These are phyloP conservation scores for Candida succiphila DNA, from an alignment of 805 yeast genomes.

Conservation along the genomic window DNA sequence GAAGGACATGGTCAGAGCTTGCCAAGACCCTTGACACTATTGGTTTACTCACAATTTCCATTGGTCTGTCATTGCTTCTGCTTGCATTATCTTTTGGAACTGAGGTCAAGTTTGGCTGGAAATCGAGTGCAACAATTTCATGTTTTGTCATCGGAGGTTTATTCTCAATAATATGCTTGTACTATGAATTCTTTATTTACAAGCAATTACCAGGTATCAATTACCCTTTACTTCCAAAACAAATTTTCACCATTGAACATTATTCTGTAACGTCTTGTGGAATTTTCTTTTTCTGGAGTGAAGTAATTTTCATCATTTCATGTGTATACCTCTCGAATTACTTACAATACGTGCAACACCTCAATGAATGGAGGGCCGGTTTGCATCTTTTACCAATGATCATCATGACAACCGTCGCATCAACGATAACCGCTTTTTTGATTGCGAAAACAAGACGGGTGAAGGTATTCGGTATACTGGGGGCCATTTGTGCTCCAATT, in stretches of 20 bases:
- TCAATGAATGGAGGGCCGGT: conserved; percentile 37
- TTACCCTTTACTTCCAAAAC: conserved; percentile 36
- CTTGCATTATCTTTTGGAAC: conserved; percentile 42
- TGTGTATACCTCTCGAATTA: conserved; percentile 31
- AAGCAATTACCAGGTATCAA: conserved; percentile 3
- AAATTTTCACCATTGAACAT: conserved; percentile 26
- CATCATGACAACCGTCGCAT: conserved; percentile 30
- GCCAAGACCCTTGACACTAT: conserved; percentile 31
- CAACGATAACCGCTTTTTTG: conserved; percentile 28
- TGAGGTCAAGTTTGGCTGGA: conserved; percentile 42
- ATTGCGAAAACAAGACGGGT: conserved; percentile 28
- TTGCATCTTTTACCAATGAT: conserved; percentile 35
- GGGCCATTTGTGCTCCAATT: conserved; percentile 29
- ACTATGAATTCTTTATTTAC: conserved; percentile 32
- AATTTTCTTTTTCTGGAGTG: conserved; percentile 16
- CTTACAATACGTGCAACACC: conserved; percentile 37
- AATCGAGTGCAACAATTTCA: conserved; percentile 39
- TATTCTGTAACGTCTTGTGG: conserved; percentile 18
- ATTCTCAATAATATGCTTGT: conserved; percentile 22
- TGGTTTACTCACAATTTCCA: conserved; percentile 33
- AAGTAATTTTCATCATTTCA: conserved; percentile 30
- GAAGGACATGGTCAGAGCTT: not conserved
- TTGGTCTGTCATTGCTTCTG: conserved; percentile 33
- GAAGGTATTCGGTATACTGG: conserved; percentile 29
- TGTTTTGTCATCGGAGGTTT: conserved; percentile 38